These are phyloP conservation scores for Podospora comata DNA, from an alignment of 495 filamentous ascomycete species.

Conservation along the genomic window DNA sequence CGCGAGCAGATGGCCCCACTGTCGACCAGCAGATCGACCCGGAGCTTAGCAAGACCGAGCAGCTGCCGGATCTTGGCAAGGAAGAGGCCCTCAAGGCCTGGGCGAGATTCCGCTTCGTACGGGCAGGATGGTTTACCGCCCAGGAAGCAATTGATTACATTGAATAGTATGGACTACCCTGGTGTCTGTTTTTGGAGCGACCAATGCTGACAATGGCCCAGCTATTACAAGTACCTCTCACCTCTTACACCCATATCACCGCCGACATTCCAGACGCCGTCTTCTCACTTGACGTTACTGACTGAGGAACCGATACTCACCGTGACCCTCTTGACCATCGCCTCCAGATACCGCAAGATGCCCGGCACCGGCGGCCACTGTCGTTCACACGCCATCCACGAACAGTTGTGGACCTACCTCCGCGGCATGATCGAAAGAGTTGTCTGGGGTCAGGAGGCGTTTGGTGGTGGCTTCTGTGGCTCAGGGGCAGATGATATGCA, in stretches of 20 bases:
- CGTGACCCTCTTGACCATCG: constrained; percentile 84
- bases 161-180: constrained; percentile 62
- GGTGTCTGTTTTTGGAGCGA: neutral
- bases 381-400: constrained; percentile 86
- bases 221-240: constrained; percentile 85
- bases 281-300: constrained; percentile 71
- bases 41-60: constrained; percentile 35
- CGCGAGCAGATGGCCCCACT: constrained; percentile 20
- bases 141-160: constrained; percentile 90
- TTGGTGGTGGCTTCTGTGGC: constrained; percentile 81
- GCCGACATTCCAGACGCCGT: constrained; percentile 72
- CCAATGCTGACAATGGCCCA: constrained; percentile 27
- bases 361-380: constrained; percentile 77
- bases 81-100: constrained; percentile 76
- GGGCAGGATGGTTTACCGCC: constrained; percentile 93
- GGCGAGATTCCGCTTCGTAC: constrained; percentile 87
- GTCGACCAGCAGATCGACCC: constrained; percentile 38
- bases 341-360: constrained; percentile 78
- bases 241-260: constrained; percentile 89
- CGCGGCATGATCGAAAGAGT: constrained; percentile 90
- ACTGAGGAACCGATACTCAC: constrained; percentile 88
- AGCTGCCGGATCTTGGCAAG: constrained; percentile 46
- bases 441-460: constrained; percentile 93
- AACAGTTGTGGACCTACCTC: constrained; percentile 92
- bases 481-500: constrained; percentile 66